Evolutionary conservation across 2,329 filamentous ascomycete genomes (phyloP).

Genomic region (Coniochaeta hoffmannii): DNA sequence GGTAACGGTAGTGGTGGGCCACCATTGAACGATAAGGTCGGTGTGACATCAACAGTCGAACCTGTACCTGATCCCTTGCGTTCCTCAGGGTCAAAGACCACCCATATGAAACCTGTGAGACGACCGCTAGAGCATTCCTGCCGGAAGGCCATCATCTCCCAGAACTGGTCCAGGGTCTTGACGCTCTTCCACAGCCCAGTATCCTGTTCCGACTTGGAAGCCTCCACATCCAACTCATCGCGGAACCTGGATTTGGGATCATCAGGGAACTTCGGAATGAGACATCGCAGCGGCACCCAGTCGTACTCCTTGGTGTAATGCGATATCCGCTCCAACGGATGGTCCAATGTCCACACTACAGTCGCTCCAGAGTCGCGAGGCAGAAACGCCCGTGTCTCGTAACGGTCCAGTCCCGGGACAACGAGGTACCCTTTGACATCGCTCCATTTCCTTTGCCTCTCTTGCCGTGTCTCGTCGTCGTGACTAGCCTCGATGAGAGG

Average conservation of each 20-base stretch:
- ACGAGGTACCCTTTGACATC: constrained; percentile 70
- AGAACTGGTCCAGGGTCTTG: constrained; percentile 81
- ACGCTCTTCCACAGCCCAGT: constrained; percentile 76
- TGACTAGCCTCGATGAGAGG: constrained; percentile 57
- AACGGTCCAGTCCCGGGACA: constrained; percentile 77
- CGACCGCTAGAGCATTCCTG: constrained; percentile 93
- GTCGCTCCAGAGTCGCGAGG: constrained; percentile 47
- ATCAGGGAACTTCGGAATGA: constrained; percentile 88
- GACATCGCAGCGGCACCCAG: constrained; percentile 66
- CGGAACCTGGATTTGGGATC: constrained; percentile 91
- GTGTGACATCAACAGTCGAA: not conserved
- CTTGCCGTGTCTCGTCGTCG: constrained; percentile 21
- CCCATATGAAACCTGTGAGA: constrained; percentile 90
- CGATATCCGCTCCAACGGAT: constrained; percentile 60
- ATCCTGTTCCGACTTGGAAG: constrained; percentile 51
- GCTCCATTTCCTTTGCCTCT: constrained; percentile 29
- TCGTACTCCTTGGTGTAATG: constrained; percentile 52
- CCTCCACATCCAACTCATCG: constrained; percentile 80
- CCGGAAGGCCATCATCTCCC: constrained; percentile 96
- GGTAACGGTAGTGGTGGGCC: constrained; percentile 7
- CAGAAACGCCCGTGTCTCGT: constrained; percentile 73
- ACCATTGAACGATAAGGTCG: not conserved
- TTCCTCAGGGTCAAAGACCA: constrained; percentile 62
- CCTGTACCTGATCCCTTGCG: not conserved
- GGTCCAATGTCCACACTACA: constrained; percentile 60